Evolutionary conservation across 2,329 filamentous ascomycete species (phyloP), one percentile per base, ranked within the genome.

Genomic region (Emericellopsis atlantica): DNA sequence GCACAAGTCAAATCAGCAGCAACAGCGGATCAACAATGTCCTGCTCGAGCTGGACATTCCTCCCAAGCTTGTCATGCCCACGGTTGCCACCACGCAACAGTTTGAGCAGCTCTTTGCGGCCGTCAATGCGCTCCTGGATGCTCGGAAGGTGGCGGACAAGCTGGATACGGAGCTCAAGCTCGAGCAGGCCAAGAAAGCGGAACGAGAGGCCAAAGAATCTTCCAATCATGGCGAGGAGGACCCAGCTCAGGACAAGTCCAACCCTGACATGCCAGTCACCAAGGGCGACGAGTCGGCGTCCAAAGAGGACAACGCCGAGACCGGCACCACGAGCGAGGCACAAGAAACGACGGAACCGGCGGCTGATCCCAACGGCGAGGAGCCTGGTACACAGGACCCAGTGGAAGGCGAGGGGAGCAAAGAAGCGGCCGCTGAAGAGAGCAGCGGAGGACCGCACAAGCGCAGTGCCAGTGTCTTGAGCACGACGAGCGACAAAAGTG

Each of bases 401-500:
- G 59, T 47, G 49, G 16, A 44, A 34, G 33, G 8, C 31, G 35
- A 22, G 42, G 31, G 11, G 40, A 38, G 44, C 48, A 41, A 36
- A 42, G 32, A 39, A 44, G 15, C 42, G 40, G 31, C 16, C 43
- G 14, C 39, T 23, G 44, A 61, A 2, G 56, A 54, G 12, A 66
- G 61, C 46, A 66, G 65, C 45, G 54, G 61, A 34, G 57, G 55
- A 8, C 50, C 61, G 1, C 80, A 83, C 47, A 93, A 93, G 65
- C 74, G 87, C 44, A 92, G 86, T 55, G 85, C 85, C 1, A 93
- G 86, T 57, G 84, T 88, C 26, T 58, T 93, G 40, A 90, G 84
- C 56, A 66, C 69, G 14, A 64, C 65, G 6, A 87, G 82, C 55
- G 80, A 86, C 44, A 76, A 74, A 59, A 75, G 69, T 48, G 52